These are phyloP conservation scores for Colletotrichum limetticola DNA, from an alignment of 2,329 filamentous ascomycete genomes.

Conservation along the genomic window DNA sequence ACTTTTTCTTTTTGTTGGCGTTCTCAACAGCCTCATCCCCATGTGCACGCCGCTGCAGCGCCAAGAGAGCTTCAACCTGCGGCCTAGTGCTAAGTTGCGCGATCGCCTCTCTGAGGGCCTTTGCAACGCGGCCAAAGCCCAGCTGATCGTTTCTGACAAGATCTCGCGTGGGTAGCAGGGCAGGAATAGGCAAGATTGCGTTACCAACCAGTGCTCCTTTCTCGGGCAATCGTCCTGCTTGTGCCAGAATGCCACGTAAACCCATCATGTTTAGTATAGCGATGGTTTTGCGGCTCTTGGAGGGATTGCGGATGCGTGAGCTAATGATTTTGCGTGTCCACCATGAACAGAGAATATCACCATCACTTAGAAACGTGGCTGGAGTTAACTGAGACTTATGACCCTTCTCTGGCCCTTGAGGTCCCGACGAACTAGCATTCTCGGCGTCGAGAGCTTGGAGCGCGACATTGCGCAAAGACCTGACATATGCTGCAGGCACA, in stretches of 20 bases:
- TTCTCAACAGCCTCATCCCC: not conserved
- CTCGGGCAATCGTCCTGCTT: not conserved
- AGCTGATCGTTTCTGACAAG: not conserved
- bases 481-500: not conserved
- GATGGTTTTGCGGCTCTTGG: not conserved
- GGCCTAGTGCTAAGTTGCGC: conserved; percentile 38
- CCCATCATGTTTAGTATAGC: conserved; percentile 5
- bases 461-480: not conserved
- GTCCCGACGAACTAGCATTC: not conserved
- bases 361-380: conserved; percentile 47
- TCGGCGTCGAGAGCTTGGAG: not conserved
- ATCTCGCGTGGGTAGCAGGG: conserved; percentile 27
- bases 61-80: conserved; percentile 32
- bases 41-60: not conserved
- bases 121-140: not conserved
- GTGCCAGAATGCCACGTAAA: conserved; percentile 1
- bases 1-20: not conserved
- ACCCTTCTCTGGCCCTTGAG: no score
- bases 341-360: conserved; percentile 51
- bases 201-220: not conserved
- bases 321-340: conserved; percentile 43
- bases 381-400: not conserved
- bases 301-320: conserved; percentile 5
- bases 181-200: not conserved
- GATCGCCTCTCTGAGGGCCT: not conserved